Evolutionary conservation across 2,329 filamentous ascomycete species (phyloP).

Genomic region (Xylaria sp.): DNA sequence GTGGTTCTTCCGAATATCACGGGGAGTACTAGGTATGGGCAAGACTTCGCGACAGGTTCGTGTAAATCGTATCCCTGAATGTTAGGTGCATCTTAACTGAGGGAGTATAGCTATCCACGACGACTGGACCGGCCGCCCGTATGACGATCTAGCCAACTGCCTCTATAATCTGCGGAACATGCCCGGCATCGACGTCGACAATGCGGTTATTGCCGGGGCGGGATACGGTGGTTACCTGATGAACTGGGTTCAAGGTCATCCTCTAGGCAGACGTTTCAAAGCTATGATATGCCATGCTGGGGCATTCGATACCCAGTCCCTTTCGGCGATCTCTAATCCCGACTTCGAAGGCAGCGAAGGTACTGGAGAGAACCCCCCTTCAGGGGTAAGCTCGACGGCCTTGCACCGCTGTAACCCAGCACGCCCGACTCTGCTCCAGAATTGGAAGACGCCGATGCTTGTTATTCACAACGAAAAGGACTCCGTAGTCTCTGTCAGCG

Average conservation of each 20-base stretch:
- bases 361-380: conserved; percentile 10
- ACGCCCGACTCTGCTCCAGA: conserved; percentile 50
- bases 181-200: conserved; percentile 58
- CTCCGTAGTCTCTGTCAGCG: conserved; percentile 56
- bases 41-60: conserved; percentile 43
- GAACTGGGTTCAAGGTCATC: conserved; percentile 62
- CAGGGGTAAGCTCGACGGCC: conserved; percentile 45
- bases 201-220: conserved; percentile 58
- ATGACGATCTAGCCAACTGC: conserved; percentile 60
- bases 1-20: conserved; percentile 65
- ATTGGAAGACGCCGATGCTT: conserved; percentile 71
- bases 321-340: not conserved
- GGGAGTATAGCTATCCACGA: conserved; percentile 54
- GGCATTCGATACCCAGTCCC: conserved; percentile 44
- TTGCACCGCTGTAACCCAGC: conserved; percentile 59
- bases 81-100: conserved; percentile 27
- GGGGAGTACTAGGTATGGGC: conserved; percentile 62
- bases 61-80: not conserved
- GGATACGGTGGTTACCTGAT: conserved; percentile 67
- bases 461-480: conserved; percentile 75
- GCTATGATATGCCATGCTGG: conserved; percentile 61
- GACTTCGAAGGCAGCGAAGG: conserved; percentile 17
- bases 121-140: conserved; percentile 60
- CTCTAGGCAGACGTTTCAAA: conserved; percentile 59
- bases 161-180: conserved; percentile 53